Evolutionary conservation across 768 basidiomycete species (phyloP), one percentile per base, ranked within the genome.

Genomic region (Auriscalpium vulgare): DNA sequence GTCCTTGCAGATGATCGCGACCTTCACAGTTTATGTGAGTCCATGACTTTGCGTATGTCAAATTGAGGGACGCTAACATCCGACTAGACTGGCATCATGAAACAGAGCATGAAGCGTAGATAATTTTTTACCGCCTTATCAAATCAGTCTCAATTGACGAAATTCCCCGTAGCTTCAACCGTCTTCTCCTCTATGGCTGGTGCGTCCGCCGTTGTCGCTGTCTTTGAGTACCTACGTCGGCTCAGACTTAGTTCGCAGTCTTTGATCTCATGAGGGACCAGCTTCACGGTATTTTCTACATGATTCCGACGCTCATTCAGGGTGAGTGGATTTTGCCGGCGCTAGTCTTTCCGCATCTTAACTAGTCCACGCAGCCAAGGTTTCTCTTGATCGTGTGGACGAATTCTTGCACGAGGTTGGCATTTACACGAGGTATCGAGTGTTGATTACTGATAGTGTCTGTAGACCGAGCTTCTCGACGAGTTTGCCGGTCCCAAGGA

Each of bases 201-300:
- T 57, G 23, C 47, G 56, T 10, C n/a, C 29, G 37, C 3, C 13
- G 38, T 47, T 10, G 21, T 6, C n/a, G 34, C 38, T 47, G 36
- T 36, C 46, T 36, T 5, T 36, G 16, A 45, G n/a, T 4, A 23
- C 16, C 19, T 16, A 50, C 19, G 37, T 71, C 23, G 23, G 23
- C 23, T 29, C 23, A 29, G 23, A 5, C 23, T 29, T 29, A 5
- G 5, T 29, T 29, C 23, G 5, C 23, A 16, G 74, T 76, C 6
- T 77, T 77, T 58, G 74, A 75, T 51, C 62, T 74, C 47, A 56
- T 77, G 50, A 67, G 71, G 37, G 68, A 67, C n/a, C 69, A 70
- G 46, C 62, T 67, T 46, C 63, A 62, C 56, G 35, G 19, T n/a
- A 54, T 62, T 14, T 67, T 67, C 47, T 66, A 43, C 56, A 46